Conservation (phyloP, 352 stramenopile genomes). For the Thalassiosira oceanica region DNA sequence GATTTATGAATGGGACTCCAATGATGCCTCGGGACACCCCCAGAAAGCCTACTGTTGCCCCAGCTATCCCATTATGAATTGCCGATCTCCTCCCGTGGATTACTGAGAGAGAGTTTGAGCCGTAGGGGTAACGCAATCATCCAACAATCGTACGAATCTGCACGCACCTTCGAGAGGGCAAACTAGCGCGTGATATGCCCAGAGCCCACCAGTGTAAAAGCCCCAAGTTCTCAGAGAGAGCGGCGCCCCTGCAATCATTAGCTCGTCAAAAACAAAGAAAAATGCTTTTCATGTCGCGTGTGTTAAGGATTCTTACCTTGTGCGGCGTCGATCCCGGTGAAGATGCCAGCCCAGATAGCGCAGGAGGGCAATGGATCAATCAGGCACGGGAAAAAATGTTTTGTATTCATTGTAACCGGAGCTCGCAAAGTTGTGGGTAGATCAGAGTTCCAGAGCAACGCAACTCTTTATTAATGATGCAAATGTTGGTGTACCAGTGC, state of each 20-base stretch:
- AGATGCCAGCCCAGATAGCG: constrained; percentile 22
- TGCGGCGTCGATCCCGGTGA: constrained; percentile 25
- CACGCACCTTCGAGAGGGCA: constrained; percentile 72
- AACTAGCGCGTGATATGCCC: constrained; percentile 51
- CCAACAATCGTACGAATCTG: too few species aligned
- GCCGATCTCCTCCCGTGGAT: constrained; percentile 29
- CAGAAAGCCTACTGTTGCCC: constrained; percentile 49
- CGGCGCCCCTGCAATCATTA: too few species aligned
- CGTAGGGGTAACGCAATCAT: too few species aligned
- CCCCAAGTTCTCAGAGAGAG: constrained; percentile 32
- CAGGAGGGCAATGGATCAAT: constrained; percentile 19
- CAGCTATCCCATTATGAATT: constrained; percentile 46
- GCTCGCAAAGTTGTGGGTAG: too few species aligned
- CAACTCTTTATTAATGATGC: too few species aligned
- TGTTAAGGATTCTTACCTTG: background rate
- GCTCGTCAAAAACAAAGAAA: background rate
- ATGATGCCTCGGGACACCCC: constrained; percentile 41
- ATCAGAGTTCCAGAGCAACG: too few species aligned
- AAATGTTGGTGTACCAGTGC: too few species aligned
- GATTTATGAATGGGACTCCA: constrained; percentile 58
- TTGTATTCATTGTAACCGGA: too few species aligned
- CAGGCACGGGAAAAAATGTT: constrained; percentile 25
- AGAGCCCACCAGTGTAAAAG: constrained; percentile 42
- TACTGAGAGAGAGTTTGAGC: too few species aligned
- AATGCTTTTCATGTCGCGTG: background rate